Evolutionary conservation across 371 early-diverging fungal species (phyloP).

Genomic region (Rhizopus microsporus): DNA sequence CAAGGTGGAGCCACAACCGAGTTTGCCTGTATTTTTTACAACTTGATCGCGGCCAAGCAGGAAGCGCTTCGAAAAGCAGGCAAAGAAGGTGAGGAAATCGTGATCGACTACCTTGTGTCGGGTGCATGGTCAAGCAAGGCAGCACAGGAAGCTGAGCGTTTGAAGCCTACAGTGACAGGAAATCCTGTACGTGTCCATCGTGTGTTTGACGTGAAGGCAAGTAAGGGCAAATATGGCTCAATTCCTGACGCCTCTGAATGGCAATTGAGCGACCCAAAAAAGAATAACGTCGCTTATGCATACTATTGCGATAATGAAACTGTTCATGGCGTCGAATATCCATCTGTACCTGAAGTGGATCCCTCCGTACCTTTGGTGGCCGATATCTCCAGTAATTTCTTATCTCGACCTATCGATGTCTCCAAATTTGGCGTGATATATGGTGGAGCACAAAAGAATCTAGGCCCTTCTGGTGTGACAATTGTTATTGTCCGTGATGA

Average conservation of each 20-base stretch:
- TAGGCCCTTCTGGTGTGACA: constrained; percentile 95
- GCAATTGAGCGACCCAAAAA: constrained; percentile 67
- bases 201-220: constrained; percentile 60
- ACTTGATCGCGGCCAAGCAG: constrained; percentile 75
- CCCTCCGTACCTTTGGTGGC: constrained; percentile 82
- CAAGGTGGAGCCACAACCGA: constrained; percentile 95
- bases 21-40: constrained; percentile 88
- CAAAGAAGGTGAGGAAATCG: constrained; percentile 37
- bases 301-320: constrained; percentile 98
- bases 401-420: constrained; percentile 86
- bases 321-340: constrained; percentile 93
- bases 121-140: constrained; percentile 94
- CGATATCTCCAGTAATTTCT: constrained; percentile 94
- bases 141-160: constrained; percentile 79
- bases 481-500: constrained; percentile 91
- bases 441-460: constrained; percentile 98
- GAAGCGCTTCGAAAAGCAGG: constrained; percentile 41
- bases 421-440: constrained; percentile 84
- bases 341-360: constrained; percentile 58
- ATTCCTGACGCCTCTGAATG: constrained; percentile 66
- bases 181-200: constrained; percentile 61
- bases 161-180: constrained; percentile 54
- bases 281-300: constrained; percentile 74
- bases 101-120: constrained; percentile 88
- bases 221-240: constrained; percentile 51